phyloP scores from a whole-genome alignment of 2,329 filamentous ascomycete genomes.

The Penicillium frequentans region DNA sequence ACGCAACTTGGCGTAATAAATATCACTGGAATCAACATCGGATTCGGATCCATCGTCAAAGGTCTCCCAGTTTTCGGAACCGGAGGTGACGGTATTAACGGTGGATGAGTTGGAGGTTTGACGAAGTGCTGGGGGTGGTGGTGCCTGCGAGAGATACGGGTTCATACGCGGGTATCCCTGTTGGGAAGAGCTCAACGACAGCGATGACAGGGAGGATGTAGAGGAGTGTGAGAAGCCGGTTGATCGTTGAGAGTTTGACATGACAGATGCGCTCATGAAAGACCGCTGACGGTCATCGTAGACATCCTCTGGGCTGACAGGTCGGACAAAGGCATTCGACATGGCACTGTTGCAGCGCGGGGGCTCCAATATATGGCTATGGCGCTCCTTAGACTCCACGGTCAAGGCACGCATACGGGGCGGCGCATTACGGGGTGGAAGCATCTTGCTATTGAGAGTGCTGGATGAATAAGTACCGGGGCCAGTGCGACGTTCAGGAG shows the following conservation, averaged over 20 bases:
- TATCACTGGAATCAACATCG: conserved; percentile 72
- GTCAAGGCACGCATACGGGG: conserved; percentile 90
- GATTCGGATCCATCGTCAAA: conserved; percentile 81
- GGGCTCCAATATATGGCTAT: conserved; percentile 36
- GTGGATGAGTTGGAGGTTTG: conserved; percentile 73
- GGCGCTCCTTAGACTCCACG: conserved; percentile 49
- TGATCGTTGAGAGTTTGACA: conserved; percentile 32
- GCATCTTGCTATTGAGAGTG: conserved; percentile 50
- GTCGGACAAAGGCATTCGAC: conserved; percentile 55
- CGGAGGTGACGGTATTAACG: conserved; percentile 66
- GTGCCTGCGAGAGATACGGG: conserved; percentile 36
- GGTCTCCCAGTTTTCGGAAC: conserved; percentile 97
- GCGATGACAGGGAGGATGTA: conserved; percentile 42
- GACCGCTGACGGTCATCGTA: conserved; percentile 69
- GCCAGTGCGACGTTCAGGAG: conserved; percentile 67
- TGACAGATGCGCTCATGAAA: conserved; percentile 46
- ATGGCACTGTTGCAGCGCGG: conserved; percentile 55
- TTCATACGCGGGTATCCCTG: conserved; percentile 35
- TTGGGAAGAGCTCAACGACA: conserved; percentile 34
- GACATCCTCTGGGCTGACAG: conserved; percentile 73
- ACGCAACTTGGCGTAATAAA: conserved; percentile 76
- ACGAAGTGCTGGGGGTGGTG: conserved; percentile 50
- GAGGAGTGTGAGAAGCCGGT: conserved; percentile 42
- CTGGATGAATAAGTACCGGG: conserved; percentile 44
- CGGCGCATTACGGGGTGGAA: conserved; percentile 63